Evolutionary conservation across 768 basidiomycete genomes (phyloP).

Genomic region (Mycena indigotica): DNA sequence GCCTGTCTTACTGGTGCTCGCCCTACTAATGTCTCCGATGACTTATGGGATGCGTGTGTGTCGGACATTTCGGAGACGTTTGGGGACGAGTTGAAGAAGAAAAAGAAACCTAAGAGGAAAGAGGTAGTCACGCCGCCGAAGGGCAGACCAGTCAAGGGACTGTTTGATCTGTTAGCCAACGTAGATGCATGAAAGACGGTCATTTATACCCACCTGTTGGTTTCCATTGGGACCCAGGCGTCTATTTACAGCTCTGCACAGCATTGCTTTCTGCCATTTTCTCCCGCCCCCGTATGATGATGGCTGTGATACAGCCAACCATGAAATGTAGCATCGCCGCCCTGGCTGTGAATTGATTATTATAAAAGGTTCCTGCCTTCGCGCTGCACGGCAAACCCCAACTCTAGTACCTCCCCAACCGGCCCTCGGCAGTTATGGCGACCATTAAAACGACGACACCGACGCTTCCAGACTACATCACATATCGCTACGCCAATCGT

Average conservation of each 20-base stretch:
- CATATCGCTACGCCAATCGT: conserved; percentile 44
- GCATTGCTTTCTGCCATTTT: background rate
- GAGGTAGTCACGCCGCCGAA: conserved; percentile 22
- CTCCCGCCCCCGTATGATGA: background rate
- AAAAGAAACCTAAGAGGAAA: conserved; percentile 44
- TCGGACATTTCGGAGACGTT: conserved; percentile 53
- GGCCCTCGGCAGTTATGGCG: no score
- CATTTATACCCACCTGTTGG: background rate
- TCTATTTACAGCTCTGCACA: background rate
- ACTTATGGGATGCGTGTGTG: conserved; percentile 50
- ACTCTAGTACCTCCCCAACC: no score
- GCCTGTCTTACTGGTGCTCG: conserved; percentile 41
- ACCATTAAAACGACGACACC: conserved; percentile 22
- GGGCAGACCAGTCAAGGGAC: conserved; percentile 10
- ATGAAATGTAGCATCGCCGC: background rate
- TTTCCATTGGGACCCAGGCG: background rate
- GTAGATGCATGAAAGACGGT: conserved; percentile 15
- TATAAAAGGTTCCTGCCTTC: background rate
- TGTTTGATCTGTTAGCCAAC: conserved; percentile 23
- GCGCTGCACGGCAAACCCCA: background rate
- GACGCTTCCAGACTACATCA: conserved; percentile 47
- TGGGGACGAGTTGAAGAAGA: conserved; percentile 41
- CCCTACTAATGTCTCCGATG: conserved; percentile 31
- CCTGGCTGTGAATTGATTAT: background rate
- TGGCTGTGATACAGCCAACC: background rate